These are phyloP conservation scores for Stagonosporopsis rhizophila DNA, from an alignment of 2,329 filamentous ascomycete species.

Conservation along the genomic window DNA sequence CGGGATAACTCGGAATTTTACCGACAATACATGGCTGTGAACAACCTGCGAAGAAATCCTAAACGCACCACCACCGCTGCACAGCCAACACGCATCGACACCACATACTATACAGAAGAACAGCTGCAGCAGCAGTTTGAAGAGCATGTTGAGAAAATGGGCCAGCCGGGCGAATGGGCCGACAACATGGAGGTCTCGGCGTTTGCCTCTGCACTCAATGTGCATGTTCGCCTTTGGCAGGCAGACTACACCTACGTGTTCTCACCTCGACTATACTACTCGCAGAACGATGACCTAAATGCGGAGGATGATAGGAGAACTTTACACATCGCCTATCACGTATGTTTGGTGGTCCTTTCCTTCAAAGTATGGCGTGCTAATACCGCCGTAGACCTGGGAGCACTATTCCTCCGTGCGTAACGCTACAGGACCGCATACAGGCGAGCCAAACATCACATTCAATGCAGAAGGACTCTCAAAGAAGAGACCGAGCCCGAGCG, in stretches of 20 bases:
- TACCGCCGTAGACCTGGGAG: constrained; percentile 61
- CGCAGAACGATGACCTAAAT: constrained; percentile 35
- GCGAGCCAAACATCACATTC: constrained; percentile 58
- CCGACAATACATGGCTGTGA: constrained; percentile 67
- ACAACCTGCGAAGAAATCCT: constrained; percentile 61
- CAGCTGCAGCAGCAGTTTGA: constrained; percentile 62
- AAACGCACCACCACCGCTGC: constrained; percentile 63
- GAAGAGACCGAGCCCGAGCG: constrained; percentile 60
- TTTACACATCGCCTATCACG: constrained; percentile 69
- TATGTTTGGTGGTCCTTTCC: constrained; percentile 50
- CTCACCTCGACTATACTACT: constrained; percentile 50
- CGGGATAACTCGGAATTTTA: constrained; percentile 66
- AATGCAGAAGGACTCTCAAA: constrained; percentile 41
- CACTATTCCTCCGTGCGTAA: constrained; percentile 73
- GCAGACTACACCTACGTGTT: constrained; percentile 60
- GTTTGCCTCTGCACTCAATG: constrained; percentile 67
- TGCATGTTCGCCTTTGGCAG: constrained; percentile 69
- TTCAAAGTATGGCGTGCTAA: constrained; percentile 24
- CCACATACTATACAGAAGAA: constrained; percentile 57
- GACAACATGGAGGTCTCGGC: constrained; percentile 73
- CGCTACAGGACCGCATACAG: constrained; percentile 64
- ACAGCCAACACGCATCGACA: constrained; percentile 53
- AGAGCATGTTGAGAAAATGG: constrained; percentile 66
- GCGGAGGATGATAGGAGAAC: constrained; percentile 45
- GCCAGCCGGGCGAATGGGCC: constrained; percentile 66